A percentile compares a stretch with the other conserved stretches of the same genome.
Evolutionary conservation across 2,329 filamentous ascomycete genomes (phyloP).

Genomic region (Colletotrichum sp.): DNA sequence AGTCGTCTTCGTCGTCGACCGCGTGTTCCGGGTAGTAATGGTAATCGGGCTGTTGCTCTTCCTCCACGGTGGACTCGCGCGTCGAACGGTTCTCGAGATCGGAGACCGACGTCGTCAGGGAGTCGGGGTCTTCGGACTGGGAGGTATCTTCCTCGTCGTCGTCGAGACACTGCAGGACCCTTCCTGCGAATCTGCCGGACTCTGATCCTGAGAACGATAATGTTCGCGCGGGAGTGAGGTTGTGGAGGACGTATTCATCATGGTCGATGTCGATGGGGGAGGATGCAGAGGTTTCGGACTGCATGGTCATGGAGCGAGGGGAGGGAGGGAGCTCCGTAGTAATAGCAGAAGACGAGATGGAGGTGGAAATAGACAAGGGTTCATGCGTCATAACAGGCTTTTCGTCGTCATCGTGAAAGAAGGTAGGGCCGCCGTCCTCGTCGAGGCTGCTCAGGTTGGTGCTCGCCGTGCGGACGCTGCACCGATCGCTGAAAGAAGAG

Average conservation of each 20-base stretch:
- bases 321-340: conserved; percentile 46
- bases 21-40: conserved; percentile 29
- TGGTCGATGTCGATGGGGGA: conserved; percentile 40
- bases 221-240: conserved; percentile 49
- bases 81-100: conserved; percentile 47
- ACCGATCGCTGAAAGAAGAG: conserved; percentile 43
- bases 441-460: conserved; percentile 45
- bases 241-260: conserved; percentile 34
- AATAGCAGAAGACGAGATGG: conserved; percentile 26
- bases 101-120: conserved; percentile 48
- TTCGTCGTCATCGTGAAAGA: conserved; percentile 47
- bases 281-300: conserved; percentile 46
- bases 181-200: conserved; percentile 41
- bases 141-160: conserved; percentile 45
- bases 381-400: conserved; percentile 50
- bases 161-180: conserved; percentile 21
- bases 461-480: conserved; percentile 41
- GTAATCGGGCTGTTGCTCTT: conserved; percentile 28
- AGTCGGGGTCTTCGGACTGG: conserved; percentile 50
- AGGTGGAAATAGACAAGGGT: conserved; percentile 39
- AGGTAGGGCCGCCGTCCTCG: conserved; percentile 34
- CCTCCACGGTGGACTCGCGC: conserved; percentile 30
- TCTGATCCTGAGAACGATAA: conserved; percentile 60
- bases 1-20: conserved; percentile 28
- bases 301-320: conserved; percentile 56